phyloP scores from a whole-genome alignment of 768 basidiomycete genomes.

The Russula compacta region DNA sequence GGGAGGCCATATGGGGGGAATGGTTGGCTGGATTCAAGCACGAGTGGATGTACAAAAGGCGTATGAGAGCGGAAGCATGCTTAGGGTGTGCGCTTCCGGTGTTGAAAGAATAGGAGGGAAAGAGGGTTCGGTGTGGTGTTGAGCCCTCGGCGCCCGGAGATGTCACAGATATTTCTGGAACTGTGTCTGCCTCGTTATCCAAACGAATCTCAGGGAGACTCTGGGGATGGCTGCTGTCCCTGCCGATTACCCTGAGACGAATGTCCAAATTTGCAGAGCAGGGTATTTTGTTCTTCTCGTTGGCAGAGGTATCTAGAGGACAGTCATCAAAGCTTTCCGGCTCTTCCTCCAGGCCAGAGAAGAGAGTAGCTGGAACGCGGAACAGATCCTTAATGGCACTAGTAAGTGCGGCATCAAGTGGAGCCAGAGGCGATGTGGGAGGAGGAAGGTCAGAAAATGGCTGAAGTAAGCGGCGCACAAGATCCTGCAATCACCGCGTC shows the following conservation, averaged over 20 bases:
- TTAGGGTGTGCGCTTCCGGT: slow-evolving; percentile 43
- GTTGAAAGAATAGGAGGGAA: slow-evolving; percentile 38
- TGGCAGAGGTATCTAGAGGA: slow-evolving; percentile 13
- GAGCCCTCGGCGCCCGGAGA: slow-evolving; percentile 25
- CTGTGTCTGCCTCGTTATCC: slow-evolving; percentile 14
- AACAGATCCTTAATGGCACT: slow-evolving; percentile 18
- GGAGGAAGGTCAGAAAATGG: slow-evolving; percentile 38
- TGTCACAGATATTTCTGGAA: slow-evolving; percentile 30
- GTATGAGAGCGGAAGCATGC: slow-evolving; percentile 55
- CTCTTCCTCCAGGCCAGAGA: slow-evolving; percentile 14
- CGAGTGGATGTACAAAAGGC: slow-evolving; percentile 63
- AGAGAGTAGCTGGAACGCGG: slow-evolving; percentile 18
- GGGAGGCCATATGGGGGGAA: slow-evolving; percentile 58
- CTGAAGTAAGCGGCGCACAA: slow-evolving; percentile 52
- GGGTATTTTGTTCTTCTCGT: slow-evolving; percentile 13
- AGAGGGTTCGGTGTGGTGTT: slow-evolving; percentile 33
- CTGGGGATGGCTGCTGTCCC: slow-evolving; percentile 22
- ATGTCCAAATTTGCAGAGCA: slow-evolving; percentile 45
- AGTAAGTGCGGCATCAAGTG: slow-evolving; percentile 18
- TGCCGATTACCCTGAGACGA: slow-evolving; percentile 40
- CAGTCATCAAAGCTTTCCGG: slow-evolving; percentile 11
- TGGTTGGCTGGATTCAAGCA: slow-evolving; percentile 63
- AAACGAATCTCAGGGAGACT: slow-evolving; percentile 35
- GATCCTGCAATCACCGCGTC: slow-evolving; percentile 38
- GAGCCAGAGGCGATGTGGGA: slow-evolving; percentile 11